phyloP scores from a whole-genome alignment of 495 filamentous ascomycete species.

The Lasiosphaeria ovina region DNA sequence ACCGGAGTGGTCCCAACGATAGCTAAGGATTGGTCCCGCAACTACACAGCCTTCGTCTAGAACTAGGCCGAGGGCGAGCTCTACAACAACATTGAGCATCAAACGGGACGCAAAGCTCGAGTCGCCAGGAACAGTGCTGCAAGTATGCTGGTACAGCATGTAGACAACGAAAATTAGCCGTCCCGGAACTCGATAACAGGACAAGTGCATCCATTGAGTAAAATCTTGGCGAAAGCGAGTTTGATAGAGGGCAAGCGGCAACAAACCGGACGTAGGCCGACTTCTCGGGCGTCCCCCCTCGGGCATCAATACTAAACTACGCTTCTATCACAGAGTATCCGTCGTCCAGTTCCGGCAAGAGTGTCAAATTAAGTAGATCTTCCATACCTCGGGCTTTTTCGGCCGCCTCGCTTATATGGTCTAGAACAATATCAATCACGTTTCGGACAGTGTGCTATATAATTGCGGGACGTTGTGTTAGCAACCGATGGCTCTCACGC shows the following conservation, averaged over 20 bases:
- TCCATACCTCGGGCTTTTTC: slow-evolving; percentile 28
- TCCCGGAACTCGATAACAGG: slow-evolving; percentile 34
- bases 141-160: slow-evolving; percentile 43
- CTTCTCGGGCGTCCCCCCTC: slow-evolving; percentile 28
- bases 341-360: slow-evolving; percentile 18
- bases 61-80: too few relatives aligned
- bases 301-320: slow-evolving; percentile 43
- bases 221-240: slow-evolving; percentile 25
- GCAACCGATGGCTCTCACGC: slow-evolving; percentile 35
- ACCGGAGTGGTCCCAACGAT: too few relatives aligned
- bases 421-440: slow-evolving; percentile 46
- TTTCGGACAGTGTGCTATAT: slow-evolving; percentile 37
- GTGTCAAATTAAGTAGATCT: slow-evolving; percentile 31
- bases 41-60: too few relatives aligned
- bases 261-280: slow-evolving; percentile 44
- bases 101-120: slow-evolving; percentile 46
- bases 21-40: too few relatives aligned
- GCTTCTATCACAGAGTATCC: slow-evolving; percentile 31
- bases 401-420: slow-evolving; percentile 47
- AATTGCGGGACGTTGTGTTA: slow-evolving; percentile 31
- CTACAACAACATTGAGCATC: too few relatives aligned
- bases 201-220: slow-evolving; percentile 45
- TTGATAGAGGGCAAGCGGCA: slow-evolving; percentile 37
- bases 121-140: slow-evolving; percentile 43
- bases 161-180: slow-evolving; percentile 41